Percentiles rank a stretch among this genome's conserved stretches.
phyloP scores from a whole-genome alignment of 805 yeast genomes.

The Blastobotrys robertii region DNA sequence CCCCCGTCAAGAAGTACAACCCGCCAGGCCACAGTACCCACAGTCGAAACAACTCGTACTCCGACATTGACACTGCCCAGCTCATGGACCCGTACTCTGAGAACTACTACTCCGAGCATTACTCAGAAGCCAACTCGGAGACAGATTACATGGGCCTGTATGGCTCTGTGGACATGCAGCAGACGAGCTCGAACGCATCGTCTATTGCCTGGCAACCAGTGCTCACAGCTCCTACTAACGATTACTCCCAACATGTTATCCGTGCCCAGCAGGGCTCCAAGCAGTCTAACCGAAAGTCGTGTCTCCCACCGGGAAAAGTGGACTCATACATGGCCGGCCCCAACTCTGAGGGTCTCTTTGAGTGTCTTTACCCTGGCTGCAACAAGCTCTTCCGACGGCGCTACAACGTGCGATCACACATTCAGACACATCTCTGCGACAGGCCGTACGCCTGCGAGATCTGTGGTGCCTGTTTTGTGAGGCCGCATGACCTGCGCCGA shows the following conservation, averaged over 20 bases:
- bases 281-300: conserved; percentile 37
- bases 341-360: conserved; percentile 55
- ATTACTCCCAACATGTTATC: conserved; percentile 25
- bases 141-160: conserved; percentile 10
- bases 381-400: conserved; percentile 77
- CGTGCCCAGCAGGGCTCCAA: conserved; percentile 26
- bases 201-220: conserved; percentile 29
- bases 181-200: conserved; percentile 21
- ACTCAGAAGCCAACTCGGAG: too few relatives aligned
- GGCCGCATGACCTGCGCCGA: conserved; percentile 89
- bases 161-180: conserved; percentile 15
- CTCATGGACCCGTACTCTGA: too few relatives aligned
- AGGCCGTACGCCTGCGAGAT: conserved; percentile 74
- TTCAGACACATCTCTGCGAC: conserved; percentile 92
- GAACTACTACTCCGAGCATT: too few relatives aligned
- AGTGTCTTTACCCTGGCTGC: conserved; percentile 70
- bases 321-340: conserved; percentile 81
- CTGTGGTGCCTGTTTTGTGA: conserved; percentile 80
- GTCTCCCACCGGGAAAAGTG: conserved; percentile 81
- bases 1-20: too few relatives aligned
- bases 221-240: conserved; percentile 26
- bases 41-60: too few relatives aligned
- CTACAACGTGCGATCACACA: conserved; percentile 89
- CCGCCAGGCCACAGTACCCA: too few relatives aligned
- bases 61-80: too few relatives aligned